Percentiles rank a stretch among this genome's conserved stretches.
Conservation (phyloP, 345 rosid species). For the Chamaenerion angustifolium region DNA sequence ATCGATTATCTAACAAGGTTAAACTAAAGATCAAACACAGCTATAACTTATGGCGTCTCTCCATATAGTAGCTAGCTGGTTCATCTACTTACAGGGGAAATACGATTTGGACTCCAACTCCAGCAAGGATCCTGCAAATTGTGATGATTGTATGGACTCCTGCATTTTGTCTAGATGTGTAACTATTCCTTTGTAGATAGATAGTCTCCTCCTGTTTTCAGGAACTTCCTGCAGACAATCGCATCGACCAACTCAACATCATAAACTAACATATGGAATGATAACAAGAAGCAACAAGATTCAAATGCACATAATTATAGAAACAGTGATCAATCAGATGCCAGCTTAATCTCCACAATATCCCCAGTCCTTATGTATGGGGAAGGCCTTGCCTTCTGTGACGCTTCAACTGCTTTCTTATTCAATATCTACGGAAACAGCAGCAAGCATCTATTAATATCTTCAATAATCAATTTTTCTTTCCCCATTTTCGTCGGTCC, state of each 20-base stretch:
- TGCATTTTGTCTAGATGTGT: conserved; percentile 77
- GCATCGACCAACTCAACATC: conserved; percentile 6
- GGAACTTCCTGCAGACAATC: conserved; percentile 57
- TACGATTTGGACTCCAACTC: conserved; percentile 62
- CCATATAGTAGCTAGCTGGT: not conserved
- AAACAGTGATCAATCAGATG: conserved; percentile 13
- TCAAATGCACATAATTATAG: too few species aligned
- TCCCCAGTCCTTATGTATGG: conserved; percentile 86
- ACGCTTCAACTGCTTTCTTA: conserved; percentile 62
- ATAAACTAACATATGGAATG: not conserved
- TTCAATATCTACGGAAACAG: conserved; percentile 49
- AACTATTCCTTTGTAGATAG: conserved; percentile 76
- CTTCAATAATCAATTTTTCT: not conserved
- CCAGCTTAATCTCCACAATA: conserved; percentile 68
- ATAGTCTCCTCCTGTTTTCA: conserved; percentile 56
- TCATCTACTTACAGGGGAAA: conserved; percentile 31
- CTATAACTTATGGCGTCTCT: too few species aligned
- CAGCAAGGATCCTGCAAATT: conserved; percentile 74
- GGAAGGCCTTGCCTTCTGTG: conserved; percentile 46
- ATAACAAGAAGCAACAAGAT: not conserved
- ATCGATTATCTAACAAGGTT: too few species aligned
- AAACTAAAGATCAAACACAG: too few species aligned
- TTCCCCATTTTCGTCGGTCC: too few species aligned
- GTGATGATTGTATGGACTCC: conserved; percentile 80
- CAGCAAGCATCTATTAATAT: not conserved